phyloP scores from a whole-genome alignment of 345 rosid species.

The Melaleuca alternifolia region DNA sequence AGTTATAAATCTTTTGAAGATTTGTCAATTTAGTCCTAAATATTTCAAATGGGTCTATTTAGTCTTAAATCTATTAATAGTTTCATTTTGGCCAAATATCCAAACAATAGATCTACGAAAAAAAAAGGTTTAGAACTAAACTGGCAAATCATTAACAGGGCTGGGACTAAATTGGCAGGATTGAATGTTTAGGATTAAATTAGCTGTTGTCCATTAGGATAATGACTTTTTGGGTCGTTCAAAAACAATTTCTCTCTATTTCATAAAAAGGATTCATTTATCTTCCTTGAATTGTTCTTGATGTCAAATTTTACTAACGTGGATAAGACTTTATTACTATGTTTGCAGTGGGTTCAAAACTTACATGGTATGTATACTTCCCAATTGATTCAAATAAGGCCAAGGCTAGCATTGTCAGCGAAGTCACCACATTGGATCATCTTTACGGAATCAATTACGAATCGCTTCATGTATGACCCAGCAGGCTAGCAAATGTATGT shows the following conservation, averaged over 20 bases:
- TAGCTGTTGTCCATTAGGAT: no score
- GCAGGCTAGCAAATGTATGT: not conserved
- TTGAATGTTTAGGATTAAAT: no score
- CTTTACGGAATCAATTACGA: not conserved
- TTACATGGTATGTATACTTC: not conserved
- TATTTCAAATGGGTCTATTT: no score
- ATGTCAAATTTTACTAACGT: not conserved
- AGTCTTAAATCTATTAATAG: no score
- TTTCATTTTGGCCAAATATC: no score
- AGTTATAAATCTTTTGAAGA: no score
- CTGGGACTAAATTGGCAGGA: no score
- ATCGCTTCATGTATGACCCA: not conserved
- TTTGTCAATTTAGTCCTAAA: no score
- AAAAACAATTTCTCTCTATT: not conserved
- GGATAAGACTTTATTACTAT: not conserved
- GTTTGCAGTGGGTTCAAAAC: not conserved
- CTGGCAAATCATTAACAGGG: no score
- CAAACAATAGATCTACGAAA: no score
- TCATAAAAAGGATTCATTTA: not conserved
- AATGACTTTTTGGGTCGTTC: not conserved
- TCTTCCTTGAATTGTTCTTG: not conserved
- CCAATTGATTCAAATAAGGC: not conserved
- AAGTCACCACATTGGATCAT: not conserved
- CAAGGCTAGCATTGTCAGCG: not conserved
- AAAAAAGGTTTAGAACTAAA: no score